Evolutionary conservation across 495 filamentous ascomycete genomes (phyloP), one percentile per base, ranked within the genome.

Genomic region (Annulohypoxylon stygium): DNA sequence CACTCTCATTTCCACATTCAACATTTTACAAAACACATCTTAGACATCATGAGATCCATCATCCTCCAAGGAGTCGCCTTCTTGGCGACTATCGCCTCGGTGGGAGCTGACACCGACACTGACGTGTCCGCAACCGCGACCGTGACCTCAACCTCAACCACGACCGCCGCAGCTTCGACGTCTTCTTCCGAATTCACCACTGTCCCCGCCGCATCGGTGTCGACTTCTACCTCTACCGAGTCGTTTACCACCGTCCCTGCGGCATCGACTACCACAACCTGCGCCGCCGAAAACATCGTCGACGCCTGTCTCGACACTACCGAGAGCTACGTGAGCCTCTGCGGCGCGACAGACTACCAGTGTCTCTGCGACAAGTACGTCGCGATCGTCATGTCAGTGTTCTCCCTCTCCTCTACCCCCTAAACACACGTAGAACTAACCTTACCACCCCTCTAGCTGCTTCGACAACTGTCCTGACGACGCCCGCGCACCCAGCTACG

Each of bases 401-500:
- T 41, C 30, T 55, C 45, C 45, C 6, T 20, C 39, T 16, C 20
- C 59, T 55, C 39, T 12, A 41, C 70, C 4, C 64, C 54, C 57
- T 47, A 63, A 20, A 20, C 33, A 37, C 9, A 37, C 25, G 37
- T 50, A 39, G 50, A 39, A 36, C 70, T 73, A n/a, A 50, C 18
- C 30, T 30, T 6, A 20, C 18, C 50, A 26, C 34, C 39, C 4
- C 25, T 6, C 59, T 67, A 84, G 81, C 12, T 85, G 83, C 81
- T 86, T 79, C 75, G 81, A 83, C 79, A 84, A 84, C 82, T 86
- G 83, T 76, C 83, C 83, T 63, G 79, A 82, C 75, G 82, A 86
- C 61, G 34, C 60, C 50, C 77, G 81, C 4, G 33, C 50, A 62
- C 61, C 69, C 34, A 63, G 43, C 18, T 55, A 67, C 71, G 62